Percentiles rank a stretch among this genome's conserved stretches.
phyloP scores from a whole-genome alignment of 495 filamentous ascomycete species.

The Penicillium nucicola region DNA sequence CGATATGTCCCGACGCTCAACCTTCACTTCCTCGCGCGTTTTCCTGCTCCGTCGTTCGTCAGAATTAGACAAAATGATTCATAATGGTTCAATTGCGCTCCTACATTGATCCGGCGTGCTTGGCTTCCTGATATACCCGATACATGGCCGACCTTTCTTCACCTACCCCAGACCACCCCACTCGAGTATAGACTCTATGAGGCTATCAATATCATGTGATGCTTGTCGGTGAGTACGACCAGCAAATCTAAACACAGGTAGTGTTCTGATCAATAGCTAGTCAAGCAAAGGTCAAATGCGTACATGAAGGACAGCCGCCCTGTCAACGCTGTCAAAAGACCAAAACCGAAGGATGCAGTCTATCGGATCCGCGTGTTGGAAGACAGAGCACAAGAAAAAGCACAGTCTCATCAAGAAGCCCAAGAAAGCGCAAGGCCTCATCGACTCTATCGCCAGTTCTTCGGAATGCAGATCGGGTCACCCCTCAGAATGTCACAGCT shows the following conservation, averaged over 20 bases:
- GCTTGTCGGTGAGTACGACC: conserved; percentile 31
- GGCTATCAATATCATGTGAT: conserved; percentile 43
- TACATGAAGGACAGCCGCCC: conserved; percentile 38
- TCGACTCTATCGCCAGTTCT: not conserved
- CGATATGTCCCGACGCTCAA: not conserved
- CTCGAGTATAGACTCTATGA: conserved; percentile 22
- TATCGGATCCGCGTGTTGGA: conserved; percentile 32
- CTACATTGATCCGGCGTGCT: conserved; percentile 2
- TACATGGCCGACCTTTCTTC: not conserved
- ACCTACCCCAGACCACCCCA: not conserved
- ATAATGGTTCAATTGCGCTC: not conserved
- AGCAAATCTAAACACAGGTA: not conserved
- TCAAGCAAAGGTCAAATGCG: conserved; percentile 43
- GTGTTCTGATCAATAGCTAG: conserved; percentile 9
- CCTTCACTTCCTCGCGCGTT: not conserved
- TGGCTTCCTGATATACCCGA: not conserved
- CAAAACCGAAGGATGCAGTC: conserved; percentile 21
- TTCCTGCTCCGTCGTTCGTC: not conserved
- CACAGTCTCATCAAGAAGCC: not conserved
- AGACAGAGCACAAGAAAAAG: conserved; percentile 1
- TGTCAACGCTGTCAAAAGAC: conserved; percentile 35
- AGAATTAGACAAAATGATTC: not conserved
- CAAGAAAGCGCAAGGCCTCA: conserved; percentile 15
- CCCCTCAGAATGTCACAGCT: not conserved
- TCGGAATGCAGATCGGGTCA: not conserved